Percentiles rank a stretch among this genome's conserved stretches.
Conservation (phyloP, 305 asterid genomes). For the Stenogyne calaminthoides region DNA sequence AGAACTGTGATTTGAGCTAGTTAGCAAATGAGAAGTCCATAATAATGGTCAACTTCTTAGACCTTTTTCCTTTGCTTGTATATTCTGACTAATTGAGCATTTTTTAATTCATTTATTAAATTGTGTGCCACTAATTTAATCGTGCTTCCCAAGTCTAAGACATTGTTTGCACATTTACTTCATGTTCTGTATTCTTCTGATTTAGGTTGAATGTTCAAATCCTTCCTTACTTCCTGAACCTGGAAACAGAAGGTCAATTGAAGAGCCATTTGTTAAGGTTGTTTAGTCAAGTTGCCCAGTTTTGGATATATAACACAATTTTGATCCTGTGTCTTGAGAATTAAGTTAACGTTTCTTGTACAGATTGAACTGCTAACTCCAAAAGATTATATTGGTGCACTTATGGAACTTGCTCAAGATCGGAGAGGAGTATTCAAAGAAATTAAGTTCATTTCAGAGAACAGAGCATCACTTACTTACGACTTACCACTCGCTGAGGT, state of each 20-base stretch:
- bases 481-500: constrained; percentile 99
- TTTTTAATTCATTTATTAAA: background rate
- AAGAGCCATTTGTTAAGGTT: constrained; percentile 98
- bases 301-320: constrained; percentile 14
- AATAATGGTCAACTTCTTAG: background rate
- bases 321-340: constrained; percentile 21
- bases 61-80: constrained; percentile 22
- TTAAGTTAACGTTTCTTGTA: constrained; percentile 30
- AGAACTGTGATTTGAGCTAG: constrained; percentile 3
- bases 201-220: constrained; percentile 93
- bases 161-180: constrained; percentile 27
- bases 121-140: constrained; percentile 12
- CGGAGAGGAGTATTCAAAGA: constrained; percentile 96
- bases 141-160: constrained; percentile 6
- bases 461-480: constrained; percentile 73
- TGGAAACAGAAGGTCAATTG: constrained; percentile 86
- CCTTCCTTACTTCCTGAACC: constrained; percentile 98
- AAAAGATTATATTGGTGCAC: constrained; percentile 90
- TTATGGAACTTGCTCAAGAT: constrained; percentile 99
- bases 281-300: constrained; percentile 20
- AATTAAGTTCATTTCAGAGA: constrained; percentile 88
- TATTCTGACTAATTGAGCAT: constrained; percentile 5
- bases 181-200: constrained; percentile 23
- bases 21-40: constrained; percentile 16
- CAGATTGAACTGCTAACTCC: constrained; percentile 98